Evolutionary conservation across 2,329 filamentous ascomycete genomes (phyloP).

Genomic region (Pezicula radicicola): DNA sequence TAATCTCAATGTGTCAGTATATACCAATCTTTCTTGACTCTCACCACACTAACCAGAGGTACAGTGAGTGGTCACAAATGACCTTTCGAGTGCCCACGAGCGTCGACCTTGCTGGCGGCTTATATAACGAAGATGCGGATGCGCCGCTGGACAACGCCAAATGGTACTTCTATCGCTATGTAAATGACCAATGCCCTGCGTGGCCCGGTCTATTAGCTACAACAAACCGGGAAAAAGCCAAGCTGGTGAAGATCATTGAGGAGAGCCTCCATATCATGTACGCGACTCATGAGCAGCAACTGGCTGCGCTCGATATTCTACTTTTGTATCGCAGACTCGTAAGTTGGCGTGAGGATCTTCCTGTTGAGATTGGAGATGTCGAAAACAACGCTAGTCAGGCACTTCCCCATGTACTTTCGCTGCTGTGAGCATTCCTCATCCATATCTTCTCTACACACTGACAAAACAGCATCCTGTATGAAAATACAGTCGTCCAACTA

Average conservation of each 20-base stretch:
- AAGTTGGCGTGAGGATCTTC: conserved; percentile 25
- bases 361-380: conserved; percentile 17
- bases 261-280: conserved; percentile 24
- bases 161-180: conserved; percentile 24
- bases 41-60: conserved; percentile 15
- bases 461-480: conserved; percentile 27
- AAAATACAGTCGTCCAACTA: conserved; percentile 24
- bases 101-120: conserved; percentile 4
- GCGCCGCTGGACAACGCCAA: conserved; percentile 12
- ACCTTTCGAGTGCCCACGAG: conserved; percentile 24
- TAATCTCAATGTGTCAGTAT: conserved; percentile 29
- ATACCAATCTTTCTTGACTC: not conserved
- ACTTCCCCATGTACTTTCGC: conserved; percentile 29
- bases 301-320: conserved; percentile 20
- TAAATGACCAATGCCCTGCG: conserved; percentile 13
- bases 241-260: conserved; percentile 23
- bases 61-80: conserved; percentile 30
- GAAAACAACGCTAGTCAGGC: conserved; percentile 15
- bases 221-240: conserved; percentile 27
- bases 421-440: conserved; percentile 26
- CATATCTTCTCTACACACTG: conserved; percentile 5
- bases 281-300: conserved; percentile 5
- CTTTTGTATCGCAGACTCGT: conserved; percentile 24
- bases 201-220: conserved; percentile 23
- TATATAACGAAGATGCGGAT: conserved; percentile 13